These are phyloP conservation scores for Prunus mira DNA, from an alignment of 306 rosid genomes.

Conservation along the genomic window DNA sequence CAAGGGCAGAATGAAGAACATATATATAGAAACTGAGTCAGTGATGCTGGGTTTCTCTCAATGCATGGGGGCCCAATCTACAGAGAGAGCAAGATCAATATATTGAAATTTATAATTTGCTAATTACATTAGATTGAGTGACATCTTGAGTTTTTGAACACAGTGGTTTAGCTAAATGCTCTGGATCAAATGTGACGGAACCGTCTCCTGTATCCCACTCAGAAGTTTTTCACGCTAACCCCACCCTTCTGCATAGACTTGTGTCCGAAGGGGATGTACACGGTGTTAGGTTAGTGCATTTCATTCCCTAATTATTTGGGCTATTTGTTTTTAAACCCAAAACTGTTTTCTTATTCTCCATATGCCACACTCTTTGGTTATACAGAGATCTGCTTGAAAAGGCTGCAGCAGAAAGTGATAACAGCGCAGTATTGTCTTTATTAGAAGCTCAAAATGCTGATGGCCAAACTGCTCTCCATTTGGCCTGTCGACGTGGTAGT, in stretches of 20 bases:
- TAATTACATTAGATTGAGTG: slow-evolving; percentile 12
- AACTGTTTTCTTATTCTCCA: slow-evolving; percentile 16
- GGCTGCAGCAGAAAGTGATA: slow-evolving; percentile 62
- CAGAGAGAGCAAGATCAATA: slow-evolving; percentile 16
- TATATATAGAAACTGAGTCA: neutral
- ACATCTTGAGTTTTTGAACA: slow-evolving; percentile 29
- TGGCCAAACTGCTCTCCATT: slow-evolving; percentile 96
- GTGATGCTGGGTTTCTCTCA: neutral
- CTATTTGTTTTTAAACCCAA: slow-evolving; percentile 10
- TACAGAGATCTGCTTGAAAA: slow-evolving; percentile 74
- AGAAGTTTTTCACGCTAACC: slow-evolving; percentile 56
- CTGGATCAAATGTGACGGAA: slow-evolving; percentile 59
- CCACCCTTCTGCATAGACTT: slow-evolving; percentile 68
- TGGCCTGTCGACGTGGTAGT: slow-evolving; percentile 95
- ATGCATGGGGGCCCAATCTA: neutral
- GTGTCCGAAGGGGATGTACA: slow-evolving; percentile 78
- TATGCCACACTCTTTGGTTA: slow-evolving; percentile 23
- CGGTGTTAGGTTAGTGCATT: slow-evolving; percentile 78
- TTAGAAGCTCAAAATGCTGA: slow-evolving; percentile 85
- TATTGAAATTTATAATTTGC: slow-evolving; percentile 12
- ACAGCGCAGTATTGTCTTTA: slow-evolving; percentile 51
- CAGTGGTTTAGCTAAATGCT: slow-evolving; percentile 64
- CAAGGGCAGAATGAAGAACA: neutral
- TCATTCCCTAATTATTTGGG: slow-evolving; percentile 18
- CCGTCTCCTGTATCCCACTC: slow-evolving; percentile 52